Base-by-base conservation (phyloP, 345 rosid species). In the Populus ilicifolia region DNA sequence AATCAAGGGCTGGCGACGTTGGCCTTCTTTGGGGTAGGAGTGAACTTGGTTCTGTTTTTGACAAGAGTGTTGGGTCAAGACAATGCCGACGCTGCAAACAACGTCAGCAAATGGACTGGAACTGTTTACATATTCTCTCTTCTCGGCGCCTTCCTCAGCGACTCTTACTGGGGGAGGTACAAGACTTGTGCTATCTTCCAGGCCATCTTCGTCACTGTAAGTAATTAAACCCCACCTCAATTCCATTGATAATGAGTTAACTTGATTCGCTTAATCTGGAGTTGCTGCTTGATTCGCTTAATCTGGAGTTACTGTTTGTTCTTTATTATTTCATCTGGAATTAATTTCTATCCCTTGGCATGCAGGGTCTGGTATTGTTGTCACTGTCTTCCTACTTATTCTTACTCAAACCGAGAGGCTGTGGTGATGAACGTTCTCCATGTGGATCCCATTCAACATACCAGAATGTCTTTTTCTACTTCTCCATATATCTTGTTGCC, bases 1-100 rank as follows among this genome's bases (percentile, higher is more conserved):
- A 80, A 80, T 61, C 80, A 80, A 67, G 83, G 80, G 20, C 73
- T 80, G 44, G 83, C 79, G 16, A 80, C 83, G 14, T 27, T 80
- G 50, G 83, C 83, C 23, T 80, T 80, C 73, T 80, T 80, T 33
- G 83, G 83, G 16, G 83, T 80, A 8, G 83, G 83, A 52, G 83
- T 80, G 73, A 80, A 80, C 69, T 67, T 80, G 69, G 80, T 80
- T 2, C 18, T 80, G 76, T 80, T 76, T 35, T 71, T 80, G 33
- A 80, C 80, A 67, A 80, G 83, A 13, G 83, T 80, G 36, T 54
- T 80, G 74, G 73, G 75, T 3, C 83, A 80, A 43, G 69, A 67
- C 65, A 80, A 80, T 46, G 83, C 80, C 10, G 73, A 56, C 1
- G 83, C 83, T 52, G 83, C 83, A 43, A 80, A 80, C 69, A 80